Conservation (phyloP, 306 rosid species). For the Cucurbita pepo region DNA sequence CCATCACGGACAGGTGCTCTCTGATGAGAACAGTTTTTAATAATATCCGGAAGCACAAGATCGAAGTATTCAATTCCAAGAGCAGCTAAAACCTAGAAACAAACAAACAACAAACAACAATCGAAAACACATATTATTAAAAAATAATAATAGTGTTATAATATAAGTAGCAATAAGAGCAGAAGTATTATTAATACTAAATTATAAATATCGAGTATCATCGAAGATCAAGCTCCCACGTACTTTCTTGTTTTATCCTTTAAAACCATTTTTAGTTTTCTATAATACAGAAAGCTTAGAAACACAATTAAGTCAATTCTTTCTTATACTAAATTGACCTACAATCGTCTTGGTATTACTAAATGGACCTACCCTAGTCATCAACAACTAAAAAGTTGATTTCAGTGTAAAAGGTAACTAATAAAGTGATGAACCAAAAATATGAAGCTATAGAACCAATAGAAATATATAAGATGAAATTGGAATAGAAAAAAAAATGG, state of each 20-base stretch:
- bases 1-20: slow-evolving; percentile 95
- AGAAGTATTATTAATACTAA: neutral
- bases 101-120: neutral
- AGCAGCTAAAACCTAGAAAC: slow-evolving; percentile 69
- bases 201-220: neutral
- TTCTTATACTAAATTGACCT: neutral
- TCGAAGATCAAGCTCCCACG: neutral
- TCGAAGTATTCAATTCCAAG: slow-evolving; percentile 78
- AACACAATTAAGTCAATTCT: neutral
- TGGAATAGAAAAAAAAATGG: neutral
- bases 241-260: neutral
- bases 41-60: slow-evolving; percentile 82
- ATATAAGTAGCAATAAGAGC: neutral
- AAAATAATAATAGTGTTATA: neutral
- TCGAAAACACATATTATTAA: neutral
- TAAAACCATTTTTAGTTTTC: neutral
- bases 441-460: neutral
- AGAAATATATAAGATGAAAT: neutral
- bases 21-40: slow-evolving; percentile 83
- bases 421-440: neutral
- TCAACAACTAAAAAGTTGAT: neutral
- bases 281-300: neutral
- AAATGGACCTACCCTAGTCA: neutral
- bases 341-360: neutral
- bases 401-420: neutral